Base-by-base conservation (phyloP, 331 rosid genomes). In the Telfairia occidentalis region DNA sequence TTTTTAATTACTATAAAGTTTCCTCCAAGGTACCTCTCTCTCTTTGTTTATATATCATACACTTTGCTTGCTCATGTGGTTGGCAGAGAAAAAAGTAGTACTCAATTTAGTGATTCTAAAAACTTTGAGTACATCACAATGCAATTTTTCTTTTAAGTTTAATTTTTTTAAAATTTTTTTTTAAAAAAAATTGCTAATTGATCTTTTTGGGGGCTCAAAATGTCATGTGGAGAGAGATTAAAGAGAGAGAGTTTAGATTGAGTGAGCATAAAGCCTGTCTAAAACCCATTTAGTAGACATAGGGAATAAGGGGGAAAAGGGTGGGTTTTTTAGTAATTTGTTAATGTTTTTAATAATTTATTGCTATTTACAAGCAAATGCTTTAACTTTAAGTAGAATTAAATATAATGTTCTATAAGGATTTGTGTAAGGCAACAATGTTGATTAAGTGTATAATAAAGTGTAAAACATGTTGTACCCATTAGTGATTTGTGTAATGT, bases 251-350 rank as follows among this genome's bases (percentile, higher is more conserved):
- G 34, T 70, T 4, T 70, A 70, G 57, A 28, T 49, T 45, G 75
- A 70, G 75, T 70, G 16, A 70, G 16, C 23, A 70, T 70, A 70
- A 70, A 70, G 75, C 42, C 57, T 70, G 75, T 70, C 75, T 16
- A 67, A 67, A 67, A 28, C 32, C 15, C 18, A 65, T 11, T 40
- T 65, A 21, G 0, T 28, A 58, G 9, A 23, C 37, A 58, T 11
- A 35, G 11, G 11, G 42, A 63, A n/a, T 16, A 65, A 64, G 35
- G 30, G 57, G 66, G 18, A 30, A 59, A 29, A 59, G 3, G 9
- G 65, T 29, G 21, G 23, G 40, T 30, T 29, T 30, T 29, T 30
- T 40, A 23, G n/a, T 40, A 15, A 15, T 2, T 65, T 65, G 2
- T 63, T 37, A 65, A 35, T 34, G 46, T 63, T 19, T 37, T 66